Evolutionary conservation across 208 protist species (phyloP), one percentile per base, ranked within the genome.

Genomic region (Wallacemonas sp.): DNA sequence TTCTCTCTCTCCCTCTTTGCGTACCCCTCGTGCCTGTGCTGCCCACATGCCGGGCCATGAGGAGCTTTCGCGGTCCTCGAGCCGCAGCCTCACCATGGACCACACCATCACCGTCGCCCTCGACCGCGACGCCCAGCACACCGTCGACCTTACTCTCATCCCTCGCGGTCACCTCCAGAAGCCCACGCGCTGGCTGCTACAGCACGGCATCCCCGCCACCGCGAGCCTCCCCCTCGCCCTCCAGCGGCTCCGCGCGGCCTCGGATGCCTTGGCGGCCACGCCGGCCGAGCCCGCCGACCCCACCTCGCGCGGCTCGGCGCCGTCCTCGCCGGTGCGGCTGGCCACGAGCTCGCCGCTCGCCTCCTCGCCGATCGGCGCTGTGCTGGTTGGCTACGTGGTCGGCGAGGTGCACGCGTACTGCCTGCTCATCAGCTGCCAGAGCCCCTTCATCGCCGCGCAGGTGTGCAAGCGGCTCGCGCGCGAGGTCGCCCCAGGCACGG

Each of bases 351-450:
- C 42, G n/a, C n/a, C 42, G 42, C 42, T 48, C n/a, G n/a, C 1
- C 42, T 26, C 12, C n/a, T 31, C 50, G 8, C 72, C 62, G 20
- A 57, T 93, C 28, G 42, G 66, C 22, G 45, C 78, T 16, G 79
- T 78, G 38, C 81, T 83, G 12, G 82, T 91, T 7, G 84, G 83
- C 18, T 88, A 89, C 65, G 70, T 91, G 3, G 57, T 82, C 4
- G 77, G 79, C 32, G 81, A 91, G 70, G 80, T 84, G 2, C 76
- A 84, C 61, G 61, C 74, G 25, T 94, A 89, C 68, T 91, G 84
- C 42, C 31, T 94, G 1, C 72, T 94, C 10, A n/a, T 91, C 7
- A 52, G 80, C 55, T 91, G 79, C 57, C 38, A 63, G 22, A 67
- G 38, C n/a, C 14, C 77, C 10, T 20, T 31, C 20, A 61, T 74